phyloP scores from a whole-genome alignment of 208 protist genomes.

The Acanthamoeba castellanii region DNA sequence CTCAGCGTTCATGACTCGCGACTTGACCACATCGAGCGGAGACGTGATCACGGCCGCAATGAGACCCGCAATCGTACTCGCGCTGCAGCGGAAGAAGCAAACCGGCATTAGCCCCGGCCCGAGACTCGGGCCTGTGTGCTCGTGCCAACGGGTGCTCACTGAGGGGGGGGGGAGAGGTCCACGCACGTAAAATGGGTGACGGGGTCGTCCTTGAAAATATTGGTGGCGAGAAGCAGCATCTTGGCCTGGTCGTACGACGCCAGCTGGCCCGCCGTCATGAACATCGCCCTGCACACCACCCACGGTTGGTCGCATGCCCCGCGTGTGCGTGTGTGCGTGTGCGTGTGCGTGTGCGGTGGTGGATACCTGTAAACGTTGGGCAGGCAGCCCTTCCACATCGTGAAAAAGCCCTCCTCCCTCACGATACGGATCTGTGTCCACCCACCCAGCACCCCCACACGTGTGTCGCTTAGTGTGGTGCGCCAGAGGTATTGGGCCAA shows the following conservation, averaged over 20 bases:
- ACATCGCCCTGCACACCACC: conserved; percentile 75
- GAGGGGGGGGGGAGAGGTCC: too few relatives aligned
- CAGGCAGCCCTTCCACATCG: conserved; percentile 75
- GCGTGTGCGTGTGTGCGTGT: too few relatives aligned
- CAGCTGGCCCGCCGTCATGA: conserved; percentile 84
- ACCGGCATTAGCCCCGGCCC: not conserved
- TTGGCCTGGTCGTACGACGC: conserved; percentile 85
- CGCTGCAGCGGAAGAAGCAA: conserved; percentile 37
- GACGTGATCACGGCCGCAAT: conserved; percentile 82
- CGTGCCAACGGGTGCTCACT: too few relatives aligned
- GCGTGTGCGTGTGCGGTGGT: not conserved
- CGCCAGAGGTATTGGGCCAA: conserved; percentile 21
- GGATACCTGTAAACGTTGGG: conserved; percentile 80
- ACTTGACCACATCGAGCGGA: conserved; percentile 85
- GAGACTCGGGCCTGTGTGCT: not conserved
- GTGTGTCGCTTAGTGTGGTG: not conserved
- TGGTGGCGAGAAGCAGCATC: conserved; percentile 75
- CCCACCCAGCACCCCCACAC: too few relatives aligned
- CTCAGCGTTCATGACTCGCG: conserved; percentile 83
- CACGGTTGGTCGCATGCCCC: too few relatives aligned
- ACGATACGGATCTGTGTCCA: conserved; percentile 73
- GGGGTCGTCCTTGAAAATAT: conserved; percentile 76
- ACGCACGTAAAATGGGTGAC: conserved; percentile 75
- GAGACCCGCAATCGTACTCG: conserved; percentile 79
- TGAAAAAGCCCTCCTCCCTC: conserved; percentile 81